Conservation (phyloP, 352 stramenopile genomes). For the Blastocystis sp. region DNA sequence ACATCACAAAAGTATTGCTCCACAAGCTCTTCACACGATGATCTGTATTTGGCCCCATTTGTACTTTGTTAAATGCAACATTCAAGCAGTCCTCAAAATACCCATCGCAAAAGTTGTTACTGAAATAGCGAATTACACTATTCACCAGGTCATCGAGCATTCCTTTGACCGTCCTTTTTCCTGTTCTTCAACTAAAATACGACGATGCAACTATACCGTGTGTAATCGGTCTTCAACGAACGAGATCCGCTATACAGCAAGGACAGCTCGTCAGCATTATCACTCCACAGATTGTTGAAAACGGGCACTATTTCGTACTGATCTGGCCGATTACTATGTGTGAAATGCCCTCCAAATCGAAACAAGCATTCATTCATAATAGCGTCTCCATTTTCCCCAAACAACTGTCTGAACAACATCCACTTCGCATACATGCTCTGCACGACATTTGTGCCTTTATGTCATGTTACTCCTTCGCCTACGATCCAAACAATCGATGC, state of each 20-base stretch:
- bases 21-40: constrained; percentile 68
- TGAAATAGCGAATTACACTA: constrained; percentile 83
- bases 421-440: constrained; percentile 83
- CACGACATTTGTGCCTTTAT: constrained; percentile 81
- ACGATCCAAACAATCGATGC: constrained; percentile 93
- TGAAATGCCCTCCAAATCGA: neutral
- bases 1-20: constrained; percentile 25
- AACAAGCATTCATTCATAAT: constrained; percentile 65
- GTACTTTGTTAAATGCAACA: constrained; percentile 73
- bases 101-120: constrained; percentile 89
- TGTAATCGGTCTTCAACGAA: constrained; percentile 90
- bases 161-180: constrained; percentile 81
- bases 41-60: constrained; percentile 67
- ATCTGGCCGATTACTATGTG: neutral
- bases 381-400: constrained; percentile 65
- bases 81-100: constrained; percentile 84
- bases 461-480: neutral
- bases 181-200: constrained; percentile 74
- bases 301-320: neutral
- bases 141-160: constrained; percentile 87
- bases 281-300: neutral
- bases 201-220: constrained; percentile 83
- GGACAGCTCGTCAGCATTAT: constrained; percentile 65
- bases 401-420: constrained; percentile 76
- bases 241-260: constrained; percentile 74